A percentile compares a stretch with the other conserved stretches of the same genome.
Conservation (phyloP, 768 basidiomycete species). For the Rhizopogon vinicolor region DNA sequence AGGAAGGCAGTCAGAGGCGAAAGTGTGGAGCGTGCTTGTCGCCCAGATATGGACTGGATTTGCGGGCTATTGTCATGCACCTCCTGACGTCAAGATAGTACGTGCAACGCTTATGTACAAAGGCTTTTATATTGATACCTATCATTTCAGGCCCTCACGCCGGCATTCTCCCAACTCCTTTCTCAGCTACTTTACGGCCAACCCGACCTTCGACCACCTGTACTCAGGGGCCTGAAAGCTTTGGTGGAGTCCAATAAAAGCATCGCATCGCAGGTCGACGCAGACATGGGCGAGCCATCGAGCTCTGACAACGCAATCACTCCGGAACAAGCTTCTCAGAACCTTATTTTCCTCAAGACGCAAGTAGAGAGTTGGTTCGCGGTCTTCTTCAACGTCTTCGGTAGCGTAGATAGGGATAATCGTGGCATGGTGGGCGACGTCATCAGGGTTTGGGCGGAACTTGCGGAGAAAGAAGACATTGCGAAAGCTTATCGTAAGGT, state of each 20-base stretch:
- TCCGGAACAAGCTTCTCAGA: conserved; percentile 54
- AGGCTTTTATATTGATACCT: conserved; percentile 2
- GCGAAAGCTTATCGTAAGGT: conserved; percentile 81
- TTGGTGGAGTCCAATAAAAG: conserved; percentile 78
- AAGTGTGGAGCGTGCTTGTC: conserved; percentile 92
- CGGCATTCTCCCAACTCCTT: conserved; percentile 81
- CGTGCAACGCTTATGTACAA: conserved; percentile 8
- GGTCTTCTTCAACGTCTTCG: conserved; percentile 96
- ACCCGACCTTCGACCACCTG: conserved; percentile 72
- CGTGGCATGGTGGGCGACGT: conserved; percentile 83
- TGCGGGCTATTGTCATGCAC: conserved; percentile 83
- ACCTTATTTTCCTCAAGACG: conserved; percentile 65
- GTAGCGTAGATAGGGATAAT: conserved; percentile 69
- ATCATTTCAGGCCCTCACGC: conserved; percentile 56
- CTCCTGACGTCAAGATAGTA: conserved; percentile 71
- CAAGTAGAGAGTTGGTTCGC: conserved; percentile 93
- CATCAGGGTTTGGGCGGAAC: conserved; percentile 79
- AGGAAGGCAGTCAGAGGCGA: conserved; percentile 76
- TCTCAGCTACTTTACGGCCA: conserved; percentile 93
- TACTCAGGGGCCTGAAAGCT: conserved; percentile 76
- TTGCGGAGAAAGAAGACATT: conserved; percentile 76
- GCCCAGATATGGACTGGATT: conserved; percentile 93
- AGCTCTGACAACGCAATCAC: conserved; percentile 36
- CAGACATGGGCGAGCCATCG: conserved; percentile 19
- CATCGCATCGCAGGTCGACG: conserved; percentile 36